A percentile compares a stretch with the other conserved stretches of the same genome.
Conservation (phyloP, 31 red algal species). For the Bonnemaisonia californica region DNA sequence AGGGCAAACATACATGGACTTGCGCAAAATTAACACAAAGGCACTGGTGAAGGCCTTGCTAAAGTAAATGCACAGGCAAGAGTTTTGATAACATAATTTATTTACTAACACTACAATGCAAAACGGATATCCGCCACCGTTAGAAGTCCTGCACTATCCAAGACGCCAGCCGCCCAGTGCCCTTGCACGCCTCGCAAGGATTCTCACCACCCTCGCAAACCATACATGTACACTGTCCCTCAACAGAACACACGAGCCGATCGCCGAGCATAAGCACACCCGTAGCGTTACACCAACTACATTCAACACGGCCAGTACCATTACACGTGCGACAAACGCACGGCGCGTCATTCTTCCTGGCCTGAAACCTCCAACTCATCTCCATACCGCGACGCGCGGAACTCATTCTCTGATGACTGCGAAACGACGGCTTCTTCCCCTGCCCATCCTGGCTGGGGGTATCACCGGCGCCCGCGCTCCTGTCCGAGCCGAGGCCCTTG, state of each 20-base stretch:
- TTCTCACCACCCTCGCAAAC: conserved; percentile 20
- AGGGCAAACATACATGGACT: conserved; percentile 97
- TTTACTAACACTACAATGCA: too few species aligned
- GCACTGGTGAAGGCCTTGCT: conserved; percentile 86
- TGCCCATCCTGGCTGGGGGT: not conserved
- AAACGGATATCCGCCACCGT: not conserved
- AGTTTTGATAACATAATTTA: too few species aligned
- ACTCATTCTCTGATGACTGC: not conserved
- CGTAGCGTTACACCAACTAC: conserved; percentile 34
- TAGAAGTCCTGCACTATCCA: conserved; percentile 26
- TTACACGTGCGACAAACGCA: not conserved
- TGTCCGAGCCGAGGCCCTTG: not conserved
- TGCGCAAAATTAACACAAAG: conserved; percentile 79
- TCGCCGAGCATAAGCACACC: conserved; percentile 39
- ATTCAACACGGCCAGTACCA: conserved; percentile 12
- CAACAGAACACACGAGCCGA: conserved; percentile 31
- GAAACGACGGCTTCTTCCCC: too few species aligned
- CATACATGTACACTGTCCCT: conserved; percentile 18
- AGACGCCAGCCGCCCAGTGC: conserved; percentile 26
- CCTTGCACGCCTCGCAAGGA: conserved; percentile 30
- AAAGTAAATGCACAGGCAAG: conserved; percentile 26
- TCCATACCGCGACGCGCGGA: not conserved
- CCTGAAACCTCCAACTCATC: conserved; percentile 26
- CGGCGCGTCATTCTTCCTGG: not conserved
- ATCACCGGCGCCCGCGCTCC: not conserved